Base-by-base conservation (phyloP, 2,329 filamentous ascomycete species). In the Trichoderma polysporum region DNA sequence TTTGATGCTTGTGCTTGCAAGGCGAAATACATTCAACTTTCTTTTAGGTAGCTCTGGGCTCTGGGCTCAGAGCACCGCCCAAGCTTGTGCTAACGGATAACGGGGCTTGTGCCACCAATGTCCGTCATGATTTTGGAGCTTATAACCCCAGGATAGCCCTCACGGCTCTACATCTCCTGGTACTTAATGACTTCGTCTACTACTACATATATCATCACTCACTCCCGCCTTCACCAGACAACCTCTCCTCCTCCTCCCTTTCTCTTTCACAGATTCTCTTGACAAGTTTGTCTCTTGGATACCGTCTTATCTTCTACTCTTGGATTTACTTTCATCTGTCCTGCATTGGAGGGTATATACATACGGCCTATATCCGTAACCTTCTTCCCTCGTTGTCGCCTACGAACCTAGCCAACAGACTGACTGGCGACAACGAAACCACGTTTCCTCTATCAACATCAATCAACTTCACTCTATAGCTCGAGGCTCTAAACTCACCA, bases 191-290 rank as follows among this genome's bases (percentile, higher is more conserved):
- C 60, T 50, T 53, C 35, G 33, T 53, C 60, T 37, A 33, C 53
- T 68, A 69, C 70, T 71, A 74, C 70, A 73, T 75, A 77, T 77
- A 76, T 75, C 73, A 73, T 69, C 75, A 77, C 74, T 71, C 76
- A 72, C 72, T 74, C 73, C 75, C 76, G 69, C 74, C 71, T 70
- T 68, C 68, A 69, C 71, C 71, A 69, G 60, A 47, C 22, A n/a
- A 19, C 67, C 63, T 69, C 70, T 71, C 72, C 73, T 72, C 73
- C 72, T 69, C 66, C 68, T 69, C 70, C 52, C 69, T 69, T 69
- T 69, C 71, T 69, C 61, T 54, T 63, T 68, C 33, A 22, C 56
- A 64, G 9, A 15, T 66, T 71, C 68, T 70, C 68, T 68, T 45
- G 58, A 50, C 66, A 68, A 70, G 56, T 17, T 31, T 54, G n/a